Evolutionary conservation across 2,329 filamentous ascomycete species (phyloP).

Genomic region (Tricladium varicosporioides): DNA sequence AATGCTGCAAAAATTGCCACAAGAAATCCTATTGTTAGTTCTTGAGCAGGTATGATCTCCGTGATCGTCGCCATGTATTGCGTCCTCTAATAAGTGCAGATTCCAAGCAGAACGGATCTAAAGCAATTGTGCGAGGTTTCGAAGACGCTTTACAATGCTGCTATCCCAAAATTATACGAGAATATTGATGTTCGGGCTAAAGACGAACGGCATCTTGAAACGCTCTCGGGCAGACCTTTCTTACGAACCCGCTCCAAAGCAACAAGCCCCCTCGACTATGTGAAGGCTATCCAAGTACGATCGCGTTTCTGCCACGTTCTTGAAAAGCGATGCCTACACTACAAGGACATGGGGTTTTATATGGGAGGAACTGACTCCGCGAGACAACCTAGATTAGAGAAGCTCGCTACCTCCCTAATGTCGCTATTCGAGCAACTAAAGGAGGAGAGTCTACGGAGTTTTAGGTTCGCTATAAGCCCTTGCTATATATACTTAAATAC

Average conservation of each 20-base stretch:
- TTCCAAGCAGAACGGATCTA: not conserved
- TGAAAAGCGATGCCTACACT: not conserved
- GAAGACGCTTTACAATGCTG: not conserved
- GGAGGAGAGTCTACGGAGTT: not conserved
- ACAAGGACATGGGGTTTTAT: not conserved
- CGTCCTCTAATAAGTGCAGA: not conserved
- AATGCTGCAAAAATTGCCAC: not conserved
- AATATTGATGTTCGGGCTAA: not conserved
- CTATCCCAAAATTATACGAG: not conserved
- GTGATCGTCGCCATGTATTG: not conserved
- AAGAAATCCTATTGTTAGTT: not conserved
- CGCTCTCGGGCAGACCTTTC: not conserved
- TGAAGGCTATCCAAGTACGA: not conserved
- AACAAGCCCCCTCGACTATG: not conserved
- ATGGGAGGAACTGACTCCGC: not conserved
- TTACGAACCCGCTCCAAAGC: not conserved
- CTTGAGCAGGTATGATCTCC: not conserved
- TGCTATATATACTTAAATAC: not conserved
- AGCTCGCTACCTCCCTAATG: not conserved
- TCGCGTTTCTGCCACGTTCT: not conserved
- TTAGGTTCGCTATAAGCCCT: not conserved
- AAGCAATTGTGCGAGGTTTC: slow-evolving; percentile 4
- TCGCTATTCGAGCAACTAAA: not conserved
- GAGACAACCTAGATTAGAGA: not conserved
- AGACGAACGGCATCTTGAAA: not conserved